Evolutionary conservation across 2,329 filamentous ascomycete genomes (phyloP), one percentile per base, ranked within the genome.

Genomic region (Sporothrix mexicana): DNA sequence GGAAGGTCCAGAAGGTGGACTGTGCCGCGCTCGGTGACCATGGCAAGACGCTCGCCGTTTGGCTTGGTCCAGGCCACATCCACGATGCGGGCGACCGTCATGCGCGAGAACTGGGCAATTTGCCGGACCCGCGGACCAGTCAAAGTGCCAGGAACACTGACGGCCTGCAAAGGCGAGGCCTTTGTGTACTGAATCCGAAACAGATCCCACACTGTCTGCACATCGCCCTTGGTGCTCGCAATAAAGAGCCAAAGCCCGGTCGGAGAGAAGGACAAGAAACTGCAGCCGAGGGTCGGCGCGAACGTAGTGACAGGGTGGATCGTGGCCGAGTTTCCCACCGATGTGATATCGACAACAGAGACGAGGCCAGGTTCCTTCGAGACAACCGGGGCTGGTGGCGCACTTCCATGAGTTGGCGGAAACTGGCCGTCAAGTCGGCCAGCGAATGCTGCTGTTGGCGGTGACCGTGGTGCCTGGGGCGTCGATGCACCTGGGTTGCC

Each of bases 11-110:
- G 91, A 59, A 98, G 88, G 82, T 99, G 96, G 12, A 98, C 91
- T 9, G 96, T 99, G n/a, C 95, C 94, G 77, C 95, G 93, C 78
- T 97, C 94, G 0, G 96, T 98, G 36, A 98, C 90, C 83, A 99
- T 91, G 1, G 95, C 95, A 53, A 97, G 84, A 73, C 93, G 91
- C 79, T 97, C 93, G 25, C 93, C 93, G 72, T 91, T 91, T 3
- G 93, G 93, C 71, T 89, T 88, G 1, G 92, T 92, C 96, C 96
- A 99, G 2, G 91, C 90, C 57, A 97, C 93, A 78, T 98, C 95
- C 25, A 98, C 88, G 72, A 98, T 93, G 71, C 93, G 92, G 2
- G 96, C 94, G 67, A 95, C 92, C 1, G 95, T 98, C 88, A 98
- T 92, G 55, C 96, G 91, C 23, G 93, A 93, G 79, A 97, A 98